Base-by-base conservation (phyloP, 768 basidiomycete genomes). In the Mycena rosella region DNA sequence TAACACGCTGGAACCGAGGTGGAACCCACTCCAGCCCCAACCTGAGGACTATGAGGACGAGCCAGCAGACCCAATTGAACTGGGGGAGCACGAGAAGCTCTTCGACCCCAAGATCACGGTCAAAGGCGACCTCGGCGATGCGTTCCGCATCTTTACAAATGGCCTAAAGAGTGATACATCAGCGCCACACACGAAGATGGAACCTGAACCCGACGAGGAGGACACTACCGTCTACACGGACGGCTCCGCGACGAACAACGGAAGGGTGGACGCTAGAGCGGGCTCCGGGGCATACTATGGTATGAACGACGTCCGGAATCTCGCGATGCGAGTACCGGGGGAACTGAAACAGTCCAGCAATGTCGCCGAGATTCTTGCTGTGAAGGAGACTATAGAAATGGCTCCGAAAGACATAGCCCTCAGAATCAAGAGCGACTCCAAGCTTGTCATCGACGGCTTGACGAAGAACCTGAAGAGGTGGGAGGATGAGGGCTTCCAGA, bases 21-120 rank as follows among this genome's bases (percentile, higher is more conserved):
- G 69, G 72, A 67, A 70, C 62, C 69, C 72, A n/a, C 30, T 63
- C 0, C 3, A 14, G 5, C 13, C 14, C 1, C 67, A 65, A 27
- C 70, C 67, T 0, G 65, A 67, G n/a, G 69, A 70, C 47, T 62
- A 57, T n/a, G 69, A 71, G 29, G 30, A 54, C 14, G 45, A 26
- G n/a, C 32, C 40, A 5, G 1, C n/a, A 6, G 44, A 8, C 3
- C 53, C 27, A 10, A 30, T 51, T n/a, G n/a, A n/a, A n/a, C n/a
- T 5, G 5, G 38, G 27, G 14, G 32, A 48, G 9, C n/a, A 42
- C 29, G 47, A 67, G 29, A 13, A 34, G 29, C 6, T 42, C 3
- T 69, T 72, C 22, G 53, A 69, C 49, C n/a, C n/a, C n/a, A n/a
- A n/a, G n/a, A n/a, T n/a, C n/a, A n/a, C n/a, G n/a, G n/a, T n/a